Percentiles rank a stretch among this genome's conserved stretches.
Conservation (phyloP, 2,329 filamentous ascomycete genomes). For the Zopfia rhizophila region DNA sequence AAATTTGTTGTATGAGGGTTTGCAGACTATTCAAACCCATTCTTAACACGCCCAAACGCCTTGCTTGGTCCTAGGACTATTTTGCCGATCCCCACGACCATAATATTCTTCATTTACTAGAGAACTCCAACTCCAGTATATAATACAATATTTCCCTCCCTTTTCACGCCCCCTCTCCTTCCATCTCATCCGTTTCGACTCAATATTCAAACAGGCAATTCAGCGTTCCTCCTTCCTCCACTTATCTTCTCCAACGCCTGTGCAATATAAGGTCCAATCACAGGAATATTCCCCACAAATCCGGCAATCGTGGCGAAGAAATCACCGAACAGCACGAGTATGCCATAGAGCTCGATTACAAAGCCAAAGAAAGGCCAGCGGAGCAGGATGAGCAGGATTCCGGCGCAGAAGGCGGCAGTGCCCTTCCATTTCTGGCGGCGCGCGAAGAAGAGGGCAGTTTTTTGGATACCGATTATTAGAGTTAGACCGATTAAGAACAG, state of each 20-base stretch:
- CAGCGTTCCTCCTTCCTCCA: constrained; percentile 75
- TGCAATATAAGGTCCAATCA: constrained; percentile 88
- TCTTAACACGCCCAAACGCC: too few relatives aligned
- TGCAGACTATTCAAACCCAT: too few relatives aligned
- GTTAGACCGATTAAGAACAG: constrained; percentile 97
- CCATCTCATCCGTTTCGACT: background rate
- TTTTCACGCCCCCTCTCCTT: background rate
- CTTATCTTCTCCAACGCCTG: constrained; percentile 76
- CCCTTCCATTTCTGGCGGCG: constrained; percentile 92
- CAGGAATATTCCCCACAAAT: constrained; percentile 84
- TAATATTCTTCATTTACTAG: too few relatives aligned
- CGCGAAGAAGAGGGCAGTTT: constrained; percentile 94
- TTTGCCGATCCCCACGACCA: too few relatives aligned
- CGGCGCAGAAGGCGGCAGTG: constrained; percentile 85
- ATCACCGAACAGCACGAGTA: constrained; percentile 93
- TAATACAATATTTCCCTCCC: constrained; percentile 4
- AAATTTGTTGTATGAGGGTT: too few relatives aligned
- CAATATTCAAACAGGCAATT: constrained; percentile 78
- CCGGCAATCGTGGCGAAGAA: constrained; percentile 92
- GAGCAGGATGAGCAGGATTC: constrained; percentile 85
- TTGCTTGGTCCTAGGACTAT: too few relatives aligned
- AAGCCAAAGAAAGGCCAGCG: constrained; percentile 94
- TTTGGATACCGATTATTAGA: constrained; percentile 91
- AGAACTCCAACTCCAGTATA: too few relatives aligned
- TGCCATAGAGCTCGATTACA: constrained; percentile 89